Evolutionary conservation across 192 early-diverging fungal genomes (phyloP), one percentile per base, ranked within the genome.

Genomic region (Coemansia guatemalensis): DNA sequence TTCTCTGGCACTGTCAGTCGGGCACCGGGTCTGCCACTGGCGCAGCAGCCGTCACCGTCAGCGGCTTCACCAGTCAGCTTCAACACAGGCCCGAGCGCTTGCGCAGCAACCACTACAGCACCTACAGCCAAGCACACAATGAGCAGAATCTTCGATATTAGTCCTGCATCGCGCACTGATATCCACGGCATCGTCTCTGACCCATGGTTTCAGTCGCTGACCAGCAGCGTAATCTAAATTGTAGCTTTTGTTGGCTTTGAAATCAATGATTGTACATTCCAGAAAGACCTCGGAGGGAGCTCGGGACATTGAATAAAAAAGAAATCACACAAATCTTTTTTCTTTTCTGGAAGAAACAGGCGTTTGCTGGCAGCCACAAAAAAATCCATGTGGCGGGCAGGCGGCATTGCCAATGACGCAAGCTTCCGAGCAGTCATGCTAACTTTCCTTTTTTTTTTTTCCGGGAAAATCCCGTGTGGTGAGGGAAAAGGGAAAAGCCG

Each of bases 151-250:
- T 54, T 74, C 14, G 72, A 67, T 22, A 52, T 33, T 8, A 65
- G 67, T 61, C 73, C 78, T 48, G 32, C 56, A 7, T 50, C 39
- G 8, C 60, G 78, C 14, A 52, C 69, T 17, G 65, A 71, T 44
- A 68, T 71, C 25, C 49, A 57, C 20, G 58, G 51, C 21, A 60
- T 81, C 60, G 27, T 60, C 25, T 41, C 22, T 8, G 61, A 62
- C 58, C 58, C 65, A 32, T 75, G 68, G 73, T 68, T 74, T 50
- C n/a, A 23, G 9, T 61, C 69, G 21, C 60, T 71, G 44, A 48
- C 24, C 32, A 17, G 50, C 18, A 44, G 39, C 39, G 14, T 17
- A 44, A 17, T 12, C 3, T 17, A 26, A 21, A 41, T 24, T 9
- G 23, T 25, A 25, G 50, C 47, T 12, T 11, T 52, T 23, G 50